Evolutionary conservation across 208 protist genomes (phyloP).

Genomic region (Giardia muris): DNA sequence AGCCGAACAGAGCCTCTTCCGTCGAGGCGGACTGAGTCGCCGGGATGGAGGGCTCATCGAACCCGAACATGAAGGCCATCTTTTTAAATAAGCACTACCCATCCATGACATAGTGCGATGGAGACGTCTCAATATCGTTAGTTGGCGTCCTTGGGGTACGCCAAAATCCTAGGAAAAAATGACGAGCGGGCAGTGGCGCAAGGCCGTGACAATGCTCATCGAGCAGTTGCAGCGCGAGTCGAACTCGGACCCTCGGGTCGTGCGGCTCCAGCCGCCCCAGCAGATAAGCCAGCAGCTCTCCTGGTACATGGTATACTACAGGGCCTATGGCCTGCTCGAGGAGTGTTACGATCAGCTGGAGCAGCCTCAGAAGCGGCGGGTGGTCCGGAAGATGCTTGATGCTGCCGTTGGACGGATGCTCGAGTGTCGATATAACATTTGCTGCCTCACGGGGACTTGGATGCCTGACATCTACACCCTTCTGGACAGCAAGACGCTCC

Average conservation of each 20-base stretch:
- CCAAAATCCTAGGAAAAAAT: too few relatives aligned
- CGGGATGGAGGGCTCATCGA: too few relatives aligned
- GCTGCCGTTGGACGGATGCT: not conserved
- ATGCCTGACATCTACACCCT: not conserved
- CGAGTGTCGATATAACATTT: not conserved
- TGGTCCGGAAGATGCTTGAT: not conserved
- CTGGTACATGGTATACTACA: not conserved
- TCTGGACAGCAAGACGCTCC: not conserved
- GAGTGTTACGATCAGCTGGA: not conserved
- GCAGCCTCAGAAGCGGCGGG: constrained; percentile 9
- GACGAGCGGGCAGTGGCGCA: not conserved
- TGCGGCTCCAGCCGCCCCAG: not conserved
- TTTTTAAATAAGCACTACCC: too few relatives aligned
- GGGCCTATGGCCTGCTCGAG: not conserved
- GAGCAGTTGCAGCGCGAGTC: not conserved
- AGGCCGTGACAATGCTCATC: constrained; percentile 9
- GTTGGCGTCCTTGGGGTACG: too few relatives aligned
- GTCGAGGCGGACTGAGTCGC: too few relatives aligned
- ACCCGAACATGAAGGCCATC: too few relatives aligned
- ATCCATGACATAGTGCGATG: too few relatives aligned
- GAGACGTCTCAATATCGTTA: too few relatives aligned
- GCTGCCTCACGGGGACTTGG: not conserved
- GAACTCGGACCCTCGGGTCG: not conserved
- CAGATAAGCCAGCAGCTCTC: not conserved
- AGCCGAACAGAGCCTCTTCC: too few relatives aligned